Evolutionary conservation across 2,329 filamentous ascomycete species (phyloP).

Genomic region (Botrytis deweyae): DNA sequence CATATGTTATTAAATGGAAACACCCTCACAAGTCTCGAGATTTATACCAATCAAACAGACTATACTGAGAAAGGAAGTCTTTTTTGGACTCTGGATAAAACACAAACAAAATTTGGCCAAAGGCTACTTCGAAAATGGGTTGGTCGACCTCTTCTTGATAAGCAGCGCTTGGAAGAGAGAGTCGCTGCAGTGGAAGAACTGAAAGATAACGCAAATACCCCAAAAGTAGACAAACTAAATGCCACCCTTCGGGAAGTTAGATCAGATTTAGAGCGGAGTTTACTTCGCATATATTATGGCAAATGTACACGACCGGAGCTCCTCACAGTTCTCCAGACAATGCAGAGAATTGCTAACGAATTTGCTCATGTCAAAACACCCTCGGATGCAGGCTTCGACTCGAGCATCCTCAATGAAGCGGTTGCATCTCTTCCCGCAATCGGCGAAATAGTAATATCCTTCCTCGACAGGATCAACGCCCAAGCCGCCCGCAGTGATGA

Average conservation of each 20-base stretch:
- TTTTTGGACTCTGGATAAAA: constrained; percentile 94
- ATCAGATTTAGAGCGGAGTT: constrained; percentile 84
- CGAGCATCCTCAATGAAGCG: constrained; percentile 66
- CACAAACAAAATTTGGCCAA: constrained; percentile 84
- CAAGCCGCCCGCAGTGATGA: constrained; percentile 82
- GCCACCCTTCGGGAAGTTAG: constrained; percentile 68
- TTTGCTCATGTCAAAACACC: constrained; percentile 67
- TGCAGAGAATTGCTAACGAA: constrained; percentile 78
- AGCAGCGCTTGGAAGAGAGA: constrained; percentile 70
- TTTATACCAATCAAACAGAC: constrained; percentile 94
- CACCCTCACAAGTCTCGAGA: constrained; percentile 87
- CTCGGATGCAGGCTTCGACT: constrained; percentile 69
- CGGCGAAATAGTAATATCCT: constrained; percentile 66
- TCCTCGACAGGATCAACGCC: constrained; percentile 81
- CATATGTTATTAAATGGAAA: constrained; percentile 98
- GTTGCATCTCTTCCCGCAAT: constrained; percentile 77
- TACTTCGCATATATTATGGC: constrained; percentile 96
- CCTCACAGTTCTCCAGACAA: constrained; percentile 76
- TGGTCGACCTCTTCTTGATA: constrained; percentile 82
- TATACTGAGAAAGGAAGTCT: constrained; percentile 81
- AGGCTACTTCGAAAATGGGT: constrained; percentile 92
- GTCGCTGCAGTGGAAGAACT: constrained; percentile 86
- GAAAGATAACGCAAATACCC: constrained; percentile 63
- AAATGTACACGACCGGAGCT: constrained; percentile 92
- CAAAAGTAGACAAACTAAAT: constrained; percentile 71